Evolutionary conservation across 2,329 filamentous ascomycete genomes (phyloP), one percentile per base, ranked within the genome.

Genomic region (Fusarium continuum): DNA sequence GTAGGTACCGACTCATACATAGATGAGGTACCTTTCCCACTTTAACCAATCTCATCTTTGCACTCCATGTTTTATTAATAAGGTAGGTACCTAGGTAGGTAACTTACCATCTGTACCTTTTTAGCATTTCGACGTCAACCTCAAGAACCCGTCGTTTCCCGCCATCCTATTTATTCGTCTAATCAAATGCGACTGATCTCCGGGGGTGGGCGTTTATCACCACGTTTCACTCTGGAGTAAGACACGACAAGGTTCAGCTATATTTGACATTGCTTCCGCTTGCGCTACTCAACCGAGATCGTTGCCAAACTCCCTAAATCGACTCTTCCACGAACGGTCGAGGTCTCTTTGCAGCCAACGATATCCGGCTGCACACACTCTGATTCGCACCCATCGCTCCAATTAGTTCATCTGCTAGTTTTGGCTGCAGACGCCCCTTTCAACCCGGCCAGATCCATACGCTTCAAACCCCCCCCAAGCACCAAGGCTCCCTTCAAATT

Each of bases 271-370:
- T 56, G 17, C 43, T 48, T 62, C 45, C 49, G 40, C 51, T 62
- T 56, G 22, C 36, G 50, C 39, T 59, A 36, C 28, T 31, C 34
- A 48, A 48, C 46, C 34, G 28, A 57, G 32, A 52, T 55, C 55
- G 35, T 44, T 56, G 50, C 52, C 44, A 48, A 46, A 17, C 34
- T 46, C 31, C 36, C 26, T 51, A 53, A 39, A 56, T 43, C 59
- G 55, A 60, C 61, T 65, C 51, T 61, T 61, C 61, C 61, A 65
- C 52, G 52, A 63, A 47, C 62, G 46, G 61, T 50, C 39, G 46
- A 58, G 46, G 46, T 53, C 35, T 40, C 51, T 54, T 53, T 63
- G 40, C 31, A 50, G 43, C 57, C 62, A 65, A 65, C 61, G 56
- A 49, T 55, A 65, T 64, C 44, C 61, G 41, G 61, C 36, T 32